Conservation (phyloP, 163 green algal genomes). For the Chlamydomonas reinhardtii region DNA sequence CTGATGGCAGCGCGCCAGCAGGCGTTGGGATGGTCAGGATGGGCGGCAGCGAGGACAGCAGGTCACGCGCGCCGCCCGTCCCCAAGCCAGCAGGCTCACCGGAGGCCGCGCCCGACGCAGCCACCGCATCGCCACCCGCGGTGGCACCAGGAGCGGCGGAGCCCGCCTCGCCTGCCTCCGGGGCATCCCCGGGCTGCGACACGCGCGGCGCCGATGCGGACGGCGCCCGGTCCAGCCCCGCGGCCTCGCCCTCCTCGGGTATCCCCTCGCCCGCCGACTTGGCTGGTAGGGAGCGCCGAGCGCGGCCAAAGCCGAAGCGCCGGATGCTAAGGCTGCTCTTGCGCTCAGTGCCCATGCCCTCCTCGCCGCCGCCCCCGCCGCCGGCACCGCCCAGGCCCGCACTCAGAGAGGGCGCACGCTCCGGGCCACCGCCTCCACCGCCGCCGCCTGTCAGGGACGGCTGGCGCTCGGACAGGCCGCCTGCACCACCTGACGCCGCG, state of each 20-base stretch:
- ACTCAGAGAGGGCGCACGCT: neutral
- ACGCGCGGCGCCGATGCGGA: neutral
- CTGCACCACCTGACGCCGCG: no score
- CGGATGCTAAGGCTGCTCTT: conserved; percentile 21
- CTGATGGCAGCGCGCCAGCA: neutral
- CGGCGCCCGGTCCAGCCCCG: conserved; percentile 1
- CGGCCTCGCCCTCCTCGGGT: conserved; percentile 20
- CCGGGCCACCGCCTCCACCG: neutral
- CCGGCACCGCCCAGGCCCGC: neutral
- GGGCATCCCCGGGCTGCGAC: neutral
- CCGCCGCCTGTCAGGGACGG: neutral
- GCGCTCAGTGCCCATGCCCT: neutral
- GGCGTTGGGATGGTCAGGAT: conserved; percentile 6
- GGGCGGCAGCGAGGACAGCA: neutral
- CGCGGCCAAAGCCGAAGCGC: conserved; percentile 39
- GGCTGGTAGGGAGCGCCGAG: conserved; percentile 16
- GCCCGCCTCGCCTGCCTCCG: neutral
- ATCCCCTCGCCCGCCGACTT: conserved; percentile 4
- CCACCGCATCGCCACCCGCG: neutral
- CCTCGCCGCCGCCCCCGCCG: neutral
- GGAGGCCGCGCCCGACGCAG: no score
- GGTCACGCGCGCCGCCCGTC: neutral
- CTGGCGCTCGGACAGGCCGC: no score
- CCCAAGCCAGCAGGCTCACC: no score
- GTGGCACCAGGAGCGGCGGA: no score